Base-by-base conservation (phyloP, 2,329 filamentous ascomycete genomes). In the Talaromyces sp. region DNA sequence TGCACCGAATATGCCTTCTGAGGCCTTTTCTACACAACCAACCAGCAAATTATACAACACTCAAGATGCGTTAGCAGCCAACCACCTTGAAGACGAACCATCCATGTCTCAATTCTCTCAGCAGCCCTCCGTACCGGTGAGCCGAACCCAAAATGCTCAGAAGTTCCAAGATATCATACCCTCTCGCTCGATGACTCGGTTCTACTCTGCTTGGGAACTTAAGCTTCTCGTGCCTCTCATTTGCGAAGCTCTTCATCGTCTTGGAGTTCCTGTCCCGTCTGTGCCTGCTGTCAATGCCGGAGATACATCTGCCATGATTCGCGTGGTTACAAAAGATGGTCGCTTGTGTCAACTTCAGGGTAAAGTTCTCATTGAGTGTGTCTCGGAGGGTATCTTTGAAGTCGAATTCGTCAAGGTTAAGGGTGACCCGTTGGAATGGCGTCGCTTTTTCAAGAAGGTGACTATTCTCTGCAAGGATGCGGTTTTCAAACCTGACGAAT, bases 371-470 rank as follows among this genome's bases (percentile, higher is more conserved):
- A 67, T 78, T 42, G 75, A 78, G 44, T 68, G 66, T 45, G 73
- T 77, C 2, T 76, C 77, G 0, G 77, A 75, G 16, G 87, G 89
- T 55, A 73, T 93, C 29, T 81, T 92, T 20, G 92, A 97, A 71
- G 89, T 97, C 24, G 83, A 91, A 47, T 97, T 99, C 69, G 84
- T 95, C 61, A 99, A 99, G 76, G 82, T 90, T 49, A 97, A 96
- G 76, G 94, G 94, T 5, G 94, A 99, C 77, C 94, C 94, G 4
- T 76, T 99, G 45, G 93, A 97, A 77, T 99, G 95, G 94, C 84
- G 94, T 55, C 81, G 94, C 30, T 91, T 99, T 70, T 99, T 99
- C 80, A 99, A 99, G 76, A 92, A 91, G 72, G 84, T 97, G n/a
- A 90, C 90, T 27, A 80, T 95, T 58, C 79, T 93, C 55, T 95